Evolutionary conservation across 2,329 filamentous ascomycete genomes (phyloP), one percentile per base, ranked within the genome.

Genomic region (Colletotrichum lupini): DNA sequence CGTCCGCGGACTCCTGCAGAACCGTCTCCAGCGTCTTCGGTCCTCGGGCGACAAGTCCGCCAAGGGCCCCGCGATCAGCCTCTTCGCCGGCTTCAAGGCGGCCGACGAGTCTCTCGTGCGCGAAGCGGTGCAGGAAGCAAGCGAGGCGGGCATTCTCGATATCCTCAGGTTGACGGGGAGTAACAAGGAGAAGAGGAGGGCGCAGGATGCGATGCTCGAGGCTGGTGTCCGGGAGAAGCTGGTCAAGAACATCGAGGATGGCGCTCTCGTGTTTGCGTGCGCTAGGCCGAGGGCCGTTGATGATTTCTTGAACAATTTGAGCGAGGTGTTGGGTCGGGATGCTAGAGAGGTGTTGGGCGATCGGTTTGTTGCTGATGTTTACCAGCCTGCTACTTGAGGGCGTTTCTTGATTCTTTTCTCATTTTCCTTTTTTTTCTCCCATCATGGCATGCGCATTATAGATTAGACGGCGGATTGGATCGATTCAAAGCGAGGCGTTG

Each of bases 261-360:
- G 72, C n/a, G 72, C 72, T 5, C 37, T 74, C 19, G 72, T 74
- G 26, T 74, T 74, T 60, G 72, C 72, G 4, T 74, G 72, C 37
- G 72, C 72, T 42, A 42, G 72, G n/a, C 72, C 72, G 24, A 53
- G 30, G 59, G 72, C 72, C 3, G 72, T 74, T 16, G 72, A 74
- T 5, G 68, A 72, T 37, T 72, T 74, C 30, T n/a, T 74, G 49
- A 19, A 7, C 1, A 73, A 72, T 11, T 49, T 74, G 32, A 72
- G 72, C 63, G 35, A 72, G n/a, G 63, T 72, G 4, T 46, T 74
- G 64, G 72, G 72, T 5, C 57, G 46, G 19, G 72, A 72, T 60
- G 72, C 72, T 1, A 72, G 68, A 22, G 72, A 72, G 35, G 55
- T 35, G 19, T n/a, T 74, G 63, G 72, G 72, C 9, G 72, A 74